Evolutionary conservation across 139 green algal genomes (phyloP).

Genomic region (Protoeuglena noctilucae): DNA sequence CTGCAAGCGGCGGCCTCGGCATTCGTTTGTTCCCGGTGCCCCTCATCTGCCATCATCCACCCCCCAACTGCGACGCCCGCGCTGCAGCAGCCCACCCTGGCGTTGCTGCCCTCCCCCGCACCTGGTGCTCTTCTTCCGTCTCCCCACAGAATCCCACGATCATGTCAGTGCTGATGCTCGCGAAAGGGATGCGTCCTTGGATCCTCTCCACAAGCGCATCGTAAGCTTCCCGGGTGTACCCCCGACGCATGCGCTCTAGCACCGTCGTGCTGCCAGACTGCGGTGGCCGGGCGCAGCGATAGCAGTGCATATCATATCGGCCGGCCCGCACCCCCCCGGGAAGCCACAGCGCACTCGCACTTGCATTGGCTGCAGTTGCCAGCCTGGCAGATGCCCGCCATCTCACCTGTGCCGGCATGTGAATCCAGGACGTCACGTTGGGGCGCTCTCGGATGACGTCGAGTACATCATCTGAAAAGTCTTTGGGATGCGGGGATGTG

Average conservation of each 20-base stretch:
- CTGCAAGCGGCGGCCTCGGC: too few species aligned
- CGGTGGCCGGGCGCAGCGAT: too few species aligned
- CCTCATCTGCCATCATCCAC: too few species aligned
- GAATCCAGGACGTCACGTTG: conserved; percentile 74
- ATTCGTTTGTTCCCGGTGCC: too few species aligned
- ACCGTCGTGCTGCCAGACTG: conserved; percentile 40
- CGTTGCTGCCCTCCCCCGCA: too few species aligned
- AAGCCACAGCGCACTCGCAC: too few species aligned
- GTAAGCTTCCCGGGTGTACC: conserved; percentile 71
- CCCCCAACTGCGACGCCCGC: too few species aligned
- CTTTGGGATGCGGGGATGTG: conserved; percentile 79
- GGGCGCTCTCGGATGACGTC: conserved; percentile 29
- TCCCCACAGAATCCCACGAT: conserved; percentile 81
- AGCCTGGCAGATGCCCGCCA: too few species aligned
- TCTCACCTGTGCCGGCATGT: conserved; percentile 87
- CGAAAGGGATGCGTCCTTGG: conserved; percentile 29
- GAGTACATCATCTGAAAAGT: conserved; percentile 28
- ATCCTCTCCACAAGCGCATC: conserved; percentile 51
- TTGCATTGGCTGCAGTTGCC: too few species aligned
- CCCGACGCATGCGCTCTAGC: conserved; percentile 59
- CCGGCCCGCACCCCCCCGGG: too few species aligned
- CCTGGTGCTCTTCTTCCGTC: conserved; percentile 61
- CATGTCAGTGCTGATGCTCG: conserved; percentile 70
- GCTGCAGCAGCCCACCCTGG: too few species aligned
- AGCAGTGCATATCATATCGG: too few species aligned